These are phyloP conservation scores for Pichia eremophila DNA, from an alignment of 805 yeast genomes.

Conservation along the genomic window DNA sequence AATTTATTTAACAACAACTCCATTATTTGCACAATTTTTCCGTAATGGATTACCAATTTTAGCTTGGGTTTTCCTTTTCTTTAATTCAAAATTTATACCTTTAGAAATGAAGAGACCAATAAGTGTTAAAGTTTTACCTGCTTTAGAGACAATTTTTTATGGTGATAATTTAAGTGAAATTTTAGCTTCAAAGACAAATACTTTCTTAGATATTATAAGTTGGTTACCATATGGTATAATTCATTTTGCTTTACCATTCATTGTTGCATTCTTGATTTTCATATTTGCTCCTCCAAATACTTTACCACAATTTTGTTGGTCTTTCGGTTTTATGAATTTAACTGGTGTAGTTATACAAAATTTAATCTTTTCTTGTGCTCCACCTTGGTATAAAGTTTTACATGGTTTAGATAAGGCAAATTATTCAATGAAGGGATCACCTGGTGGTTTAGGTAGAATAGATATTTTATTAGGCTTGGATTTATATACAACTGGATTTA, in stretches of 20 bases:
- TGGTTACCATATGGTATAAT: conserved; percentile 93
- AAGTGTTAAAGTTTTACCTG: conserved; percentile 82
- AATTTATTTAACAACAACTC: conserved; percentile 39
- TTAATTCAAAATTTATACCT: conserved; percentile 68
- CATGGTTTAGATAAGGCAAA: conserved; percentile 87
- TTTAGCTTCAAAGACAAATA: conserved; percentile 62
- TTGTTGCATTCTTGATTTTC: conserved; percentile 69
- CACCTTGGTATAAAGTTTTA: conserved; percentile 89
- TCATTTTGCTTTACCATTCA: conserved; percentile 86
- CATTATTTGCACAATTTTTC: conserved; percentile 79
- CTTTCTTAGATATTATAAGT: conserved; percentile 69
- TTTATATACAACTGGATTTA: conserved; percentile 73
- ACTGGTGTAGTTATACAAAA: conserved; percentile 78
- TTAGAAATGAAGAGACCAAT: conserved; percentile 73
- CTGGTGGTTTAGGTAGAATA: conserved; percentile 90
- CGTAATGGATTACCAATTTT: conserved; percentile 75
- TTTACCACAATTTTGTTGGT: conserved; percentile 75
- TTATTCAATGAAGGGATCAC: conserved; percentile 85
- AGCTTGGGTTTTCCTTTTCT: conserved; percentile 81
- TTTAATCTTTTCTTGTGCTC: conserved; percentile 77
- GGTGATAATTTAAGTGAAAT: conserved; percentile 87
- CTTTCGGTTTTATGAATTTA: conserved; percentile 91
- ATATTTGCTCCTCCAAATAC: conserved; percentile 88
- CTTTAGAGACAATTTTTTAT: conserved; percentile 83
- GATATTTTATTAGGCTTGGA: conserved; percentile 72